These are phyloP conservation scores for Cercospora citrullina DNA, from an alignment of 2,329 filamentous ascomycete genomes.

Conservation along the genomic window DNA sequence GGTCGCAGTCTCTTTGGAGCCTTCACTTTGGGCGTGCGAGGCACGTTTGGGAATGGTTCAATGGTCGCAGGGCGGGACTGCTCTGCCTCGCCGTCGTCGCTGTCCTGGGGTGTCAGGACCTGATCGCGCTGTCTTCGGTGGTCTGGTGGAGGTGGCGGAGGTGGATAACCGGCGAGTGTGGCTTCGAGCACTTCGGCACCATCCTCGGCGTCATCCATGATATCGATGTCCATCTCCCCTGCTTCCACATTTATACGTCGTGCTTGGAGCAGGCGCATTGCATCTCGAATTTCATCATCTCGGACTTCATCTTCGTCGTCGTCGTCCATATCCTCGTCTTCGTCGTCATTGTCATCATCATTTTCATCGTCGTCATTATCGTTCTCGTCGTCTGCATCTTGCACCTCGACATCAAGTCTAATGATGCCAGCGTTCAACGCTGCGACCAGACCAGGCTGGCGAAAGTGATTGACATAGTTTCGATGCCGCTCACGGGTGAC, in stretches of 20 bases:
- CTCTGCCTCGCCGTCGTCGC: slow-evolving; percentile 46
- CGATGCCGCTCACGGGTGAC: slow-evolving; percentile 43
- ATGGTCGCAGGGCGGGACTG: slow-evolving; percentile 44
- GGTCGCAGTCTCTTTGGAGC: slow-evolving; percentile 58
- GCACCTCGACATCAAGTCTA: slow-evolving; percentile 31
- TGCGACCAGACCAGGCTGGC: slow-evolving; percentile 24
- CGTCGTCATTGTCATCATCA: slow-evolving; percentile 46
- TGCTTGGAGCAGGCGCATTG: slow-evolving; percentile 30
- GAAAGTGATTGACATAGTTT: slow-evolving; percentile 38
- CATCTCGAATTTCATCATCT: slow-evolving; percentile 49
- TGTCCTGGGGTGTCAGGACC: slow-evolving; percentile 36
- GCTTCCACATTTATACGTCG: slow-evolving; percentile 33
- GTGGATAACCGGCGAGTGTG: slow-evolving; percentile 72
- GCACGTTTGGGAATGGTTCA: slow-evolving; percentile 60
- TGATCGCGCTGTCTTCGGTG: slow-evolving; percentile 28
- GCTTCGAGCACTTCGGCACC: slow-evolving; percentile 74
- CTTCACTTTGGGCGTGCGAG: slow-evolving; percentile 68
- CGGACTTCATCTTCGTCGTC: slow-evolving; percentile 29
- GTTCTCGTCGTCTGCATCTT: slow-evolving; percentile 51
- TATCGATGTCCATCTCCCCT: slow-evolving; percentile 52
- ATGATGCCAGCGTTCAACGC: slow-evolving; percentile 25
- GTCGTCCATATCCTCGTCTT: slow-evolving; percentile 24
- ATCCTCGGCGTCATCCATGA: slow-evolving; percentile 55
- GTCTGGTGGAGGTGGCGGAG: slow-evolving; percentile 61
- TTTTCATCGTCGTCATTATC: slow-evolving; percentile 48